phyloP scores from a whole-genome alignment of 2,329 filamentous ascomycete genomes.

The Cadophora sp. region DNA sequence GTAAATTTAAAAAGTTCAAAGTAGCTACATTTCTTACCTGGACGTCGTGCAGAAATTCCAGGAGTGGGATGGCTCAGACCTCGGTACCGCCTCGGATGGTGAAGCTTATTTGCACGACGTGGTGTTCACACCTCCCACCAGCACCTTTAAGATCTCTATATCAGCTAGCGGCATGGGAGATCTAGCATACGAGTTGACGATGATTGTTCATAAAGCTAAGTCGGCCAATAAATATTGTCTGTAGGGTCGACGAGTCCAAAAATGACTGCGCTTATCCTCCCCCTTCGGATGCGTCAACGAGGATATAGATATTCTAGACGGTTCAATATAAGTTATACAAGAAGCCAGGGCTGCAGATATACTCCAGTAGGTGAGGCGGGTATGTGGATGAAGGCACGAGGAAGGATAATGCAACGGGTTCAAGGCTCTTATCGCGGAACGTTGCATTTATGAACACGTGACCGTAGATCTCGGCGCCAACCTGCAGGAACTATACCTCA shows the following conservation, averaged over 20 bases:
- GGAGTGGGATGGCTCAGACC: neutral
- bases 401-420: neutral
- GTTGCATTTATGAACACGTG: conserved; percentile 23
- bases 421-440: conserved; percentile 17
- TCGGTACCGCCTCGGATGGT: neutral
- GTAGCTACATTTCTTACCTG: too few relatives aligned
- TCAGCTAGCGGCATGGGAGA: neutral
- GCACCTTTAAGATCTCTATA: neutral
- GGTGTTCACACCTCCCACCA: neutral
- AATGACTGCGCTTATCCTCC: too few relatives aligned
- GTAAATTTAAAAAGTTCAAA: too few relatives aligned
- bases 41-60: neutral
- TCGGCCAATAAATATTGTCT: neutral
- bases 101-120: conserved; percentile 20
- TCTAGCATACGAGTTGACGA: neutral
- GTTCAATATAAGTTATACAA: neutral
- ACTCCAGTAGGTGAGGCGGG: too few relatives aligned
- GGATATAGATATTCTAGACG: neutral
- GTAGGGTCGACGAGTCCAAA: too few relatives aligned
- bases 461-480: conserved; percentile 16
- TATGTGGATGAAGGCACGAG: neutral
- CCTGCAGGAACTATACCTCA: conserved; percentile 17
- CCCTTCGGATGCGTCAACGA: neutral
- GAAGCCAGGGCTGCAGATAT: neutral
- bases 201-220: neutral